Evolutionary conservation across 331 rosid genomes (phyloP), one percentile per base, ranked within the genome.

Genomic region (Rhamnella rubrinervis): DNA sequence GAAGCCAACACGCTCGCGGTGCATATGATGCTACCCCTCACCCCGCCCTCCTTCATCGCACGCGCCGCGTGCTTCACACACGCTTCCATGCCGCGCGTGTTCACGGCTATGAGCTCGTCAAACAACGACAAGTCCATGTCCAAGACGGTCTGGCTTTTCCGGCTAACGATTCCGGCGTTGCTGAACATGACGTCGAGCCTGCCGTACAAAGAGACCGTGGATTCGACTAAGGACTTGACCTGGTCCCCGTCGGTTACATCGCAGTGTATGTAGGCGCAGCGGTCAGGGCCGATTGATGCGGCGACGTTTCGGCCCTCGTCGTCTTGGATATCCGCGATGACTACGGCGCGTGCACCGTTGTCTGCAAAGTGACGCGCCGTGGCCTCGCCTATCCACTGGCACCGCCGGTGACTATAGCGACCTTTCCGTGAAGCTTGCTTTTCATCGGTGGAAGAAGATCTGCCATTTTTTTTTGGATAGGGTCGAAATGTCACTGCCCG

Each of bases 111-210:
- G 20, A 70, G 20, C 67, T n/a, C 46, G 50, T 60, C 75, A 37
- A 28, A 55, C 53, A 7, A 1, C 51, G 63, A 21, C 40, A 68
- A 5, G 40, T 68, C 53, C 2, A 68, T 6, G 11, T 68, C 72
- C 4, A 68, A 31, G 2, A 68, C 26, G 10, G 47, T 57, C 63
- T 68, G 72, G 23, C 15, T 15, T 31, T 16, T 7, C 2, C 23
- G 31, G 63, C 25, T 16, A 8, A 19, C 14, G 3, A 20, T 17
- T n/a, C 72, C 72, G 10, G 66, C 75, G 67, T 70, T 70, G 66
- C 75, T 70, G 52, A 59, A 70, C 75, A 70, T 59, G 66, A 70
- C 17, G 58, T 70, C 74, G 2, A 70, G 65, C 11, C 74, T 18
- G 2, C 74, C 75, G 67, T 70, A 17, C 38, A 6, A 19, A 37